Base-by-base conservation (phyloP, 176 grass and related monocot genomes). In the Phragmites australis region DNA sequence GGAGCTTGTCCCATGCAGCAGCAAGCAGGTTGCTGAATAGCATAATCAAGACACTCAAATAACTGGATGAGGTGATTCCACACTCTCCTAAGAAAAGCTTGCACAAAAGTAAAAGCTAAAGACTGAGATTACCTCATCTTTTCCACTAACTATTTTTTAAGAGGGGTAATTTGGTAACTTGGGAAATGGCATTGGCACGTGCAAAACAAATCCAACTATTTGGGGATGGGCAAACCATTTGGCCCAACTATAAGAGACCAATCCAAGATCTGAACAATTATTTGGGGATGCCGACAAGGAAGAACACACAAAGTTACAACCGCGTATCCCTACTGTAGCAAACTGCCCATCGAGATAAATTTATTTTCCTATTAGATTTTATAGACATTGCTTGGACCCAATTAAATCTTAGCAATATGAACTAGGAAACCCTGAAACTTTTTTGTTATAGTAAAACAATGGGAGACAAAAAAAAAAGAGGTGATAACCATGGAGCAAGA, bases 401-500 rank as follows among this genome's bases (percentile, higher is more conserved):
- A 68, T 67, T 56, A 31, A 63, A 61, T 8, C 1, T 6, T 13
- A 16, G 12, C 58, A 64, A 46, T 49, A 62, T 62, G 55, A 76
- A 44, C 15, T 12, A 81, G 65, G 78, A 58, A 70, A 81, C 65
- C 29, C 26, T 44, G 51, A 58, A 75, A 23, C n/a, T 16, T 76
- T 76, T 47, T 19, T 76, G 16, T 46, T 29, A 31, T 30, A 59
- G 9, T 22, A 30, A 17, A 8, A 76, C 60, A 27, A 45, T n/a
- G 22, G 15, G 25, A 13, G 32, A 47, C 25, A 62, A 47, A 31
- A 64, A 29, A 64, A 6, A 64, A n/a, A n/a, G n/a, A 34, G 17
- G 12, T 43, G 64, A 37, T 14, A 73, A 29, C 12, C 30, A 53
- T 14, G 2, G 19, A 39, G 18, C 68, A 82, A 50, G 44, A 62